A percentile compares a stretch with the other conserved stretches of the same genome.
Evolutionary conservation across 495 filamentous ascomycete species (phyloP).

Genomic region (Lophiotrema nucula): DNA sequence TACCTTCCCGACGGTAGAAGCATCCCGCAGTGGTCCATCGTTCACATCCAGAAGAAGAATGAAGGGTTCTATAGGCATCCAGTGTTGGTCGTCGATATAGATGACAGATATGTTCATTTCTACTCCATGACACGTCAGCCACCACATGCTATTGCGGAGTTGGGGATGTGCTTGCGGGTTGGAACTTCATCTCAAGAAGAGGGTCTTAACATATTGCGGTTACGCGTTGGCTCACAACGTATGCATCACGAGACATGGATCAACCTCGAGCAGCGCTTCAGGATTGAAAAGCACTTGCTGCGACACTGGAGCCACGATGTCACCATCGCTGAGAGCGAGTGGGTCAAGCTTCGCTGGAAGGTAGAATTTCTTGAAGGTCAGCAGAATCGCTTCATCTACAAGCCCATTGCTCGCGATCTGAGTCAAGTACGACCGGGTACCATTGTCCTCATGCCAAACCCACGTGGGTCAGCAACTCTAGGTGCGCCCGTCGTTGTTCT

Average conservation of each 20-base stretch:
- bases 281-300: conserved; percentile 3
- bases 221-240: not conserved
- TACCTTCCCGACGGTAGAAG: not conserved
- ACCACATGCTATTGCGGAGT: conserved; percentile 3
- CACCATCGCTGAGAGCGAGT: not conserved
- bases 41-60: conserved; percentile 9
- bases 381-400: conserved; percentile 22
- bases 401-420: conserved; percentile 9
- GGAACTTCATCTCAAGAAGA: not conserved
- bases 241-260: conserved; percentile 17
- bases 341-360: not conserved
- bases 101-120: conserved; percentile 5
- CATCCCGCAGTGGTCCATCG: conserved; percentile 1
- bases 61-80: conserved; percentile 15
- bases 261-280: conserved; percentile 13
- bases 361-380: conserved; percentile 5
- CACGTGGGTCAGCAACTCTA: not conserved
- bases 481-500: conserved; percentile 14
- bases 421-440: not conserved
- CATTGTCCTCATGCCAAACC: conserved; percentile 10
- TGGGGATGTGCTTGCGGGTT: conserved; percentile 7
- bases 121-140: conserved; percentile 8
- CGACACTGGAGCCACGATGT: conserved; percentile 5
- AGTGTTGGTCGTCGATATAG: not conserved
- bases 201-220: not conserved